Base-by-base conservation (phyloP, 208 protist species). In the Crithidia mellificae region DNA sequence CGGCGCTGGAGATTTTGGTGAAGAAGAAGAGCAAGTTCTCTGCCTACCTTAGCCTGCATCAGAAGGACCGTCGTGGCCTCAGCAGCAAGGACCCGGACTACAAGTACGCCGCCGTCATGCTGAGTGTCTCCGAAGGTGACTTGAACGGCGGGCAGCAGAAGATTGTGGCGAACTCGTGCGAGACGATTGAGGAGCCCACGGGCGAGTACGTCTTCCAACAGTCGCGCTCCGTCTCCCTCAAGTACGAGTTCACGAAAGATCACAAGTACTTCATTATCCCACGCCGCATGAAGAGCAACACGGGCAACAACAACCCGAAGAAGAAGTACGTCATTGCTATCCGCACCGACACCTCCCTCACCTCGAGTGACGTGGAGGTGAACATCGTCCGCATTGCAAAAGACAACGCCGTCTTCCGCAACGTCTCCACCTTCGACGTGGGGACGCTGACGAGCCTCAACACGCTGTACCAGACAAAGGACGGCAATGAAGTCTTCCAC, bases 61-160 rank as follows among this genome's bases (percentile, higher is more conserved):
- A 88, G 59, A 86, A 84, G 59, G 83, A 89, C 56, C 63, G 61
- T n/a, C 80, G 80, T 53, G 80, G 72, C 15, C 77, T 89, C 41
- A 29, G 53, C 41, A 53, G 30, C 25, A 72, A 46, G 15, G 74
- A 84, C 58, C 34, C 73, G 1, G 83, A 89, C 36, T 57, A 53
- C 63, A 71, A 75, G 62, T 89, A 86, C 72, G 75, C 80, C 9
- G 70, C 70, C 14, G 61, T 89, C 25, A 82, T 89, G 74, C 24
- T 89, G 51, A 79, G 68, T 41, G 59, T 89, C 15, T 72, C 67
- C 1, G 32, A 73, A 53, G 77, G 70, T n/a, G 67, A 77, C 50
- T 52, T 71, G 14, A 44, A 71, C 47, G 70, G 75, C 12, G 64
- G 51, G 14, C 55, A 50, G 46, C 74, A 84, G 50, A 66, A 77